Percentiles rank a stretch among this genome's conserved stretches.
phyloP scores from a whole-genome alignment of 345 rosid species.

The Hibiscus trionum region DNA sequence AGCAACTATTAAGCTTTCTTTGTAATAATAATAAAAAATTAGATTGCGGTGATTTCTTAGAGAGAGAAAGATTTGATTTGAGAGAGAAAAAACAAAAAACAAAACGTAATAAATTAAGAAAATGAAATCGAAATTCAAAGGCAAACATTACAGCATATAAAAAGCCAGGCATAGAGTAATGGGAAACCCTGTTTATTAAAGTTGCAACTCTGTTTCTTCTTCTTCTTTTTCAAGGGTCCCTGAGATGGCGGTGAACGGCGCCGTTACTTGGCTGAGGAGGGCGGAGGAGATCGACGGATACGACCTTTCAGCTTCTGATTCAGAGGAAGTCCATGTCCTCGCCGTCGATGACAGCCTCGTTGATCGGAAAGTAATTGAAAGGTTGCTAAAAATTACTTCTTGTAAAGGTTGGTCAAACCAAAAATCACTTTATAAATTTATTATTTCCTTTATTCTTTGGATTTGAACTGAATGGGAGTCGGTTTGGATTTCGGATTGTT shows the following conservation, averaged over 20 bases:
- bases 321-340: constrained; percentile 67
- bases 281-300: constrained; percentile 36
- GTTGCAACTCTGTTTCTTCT: not conserved
- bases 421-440: too few species aligned
- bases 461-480: constrained; percentile 1
- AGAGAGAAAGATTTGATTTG: constrained; percentile 57
- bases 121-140: not conserved
- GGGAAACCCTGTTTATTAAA: not conserved
- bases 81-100: constrained; percentile 20
- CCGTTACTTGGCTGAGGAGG: constrained; percentile 34
- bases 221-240: not conserved
- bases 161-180: constrained; percentile 2
- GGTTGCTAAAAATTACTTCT: constrained; percentile 60
- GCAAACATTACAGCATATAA: constrained; percentile 22
- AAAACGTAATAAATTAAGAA: not conserved
- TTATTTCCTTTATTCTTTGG: not conserved
- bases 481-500: not conserved
- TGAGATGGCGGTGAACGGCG: constrained; percentile 50
- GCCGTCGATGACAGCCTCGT: constrained; percentile 90
- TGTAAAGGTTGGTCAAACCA: constrained; percentile 56
- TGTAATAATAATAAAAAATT: constrained; percentile 12
- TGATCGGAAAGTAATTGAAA: constrained; percentile 84
- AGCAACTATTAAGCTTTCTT: constrained; percentile 10
- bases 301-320: constrained; percentile 34
- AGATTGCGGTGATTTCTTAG: constrained; percentile 35